Base-by-base conservation (phyloP, 805 yeast species). In the Ogataea trehaloabstinens region DNA sequence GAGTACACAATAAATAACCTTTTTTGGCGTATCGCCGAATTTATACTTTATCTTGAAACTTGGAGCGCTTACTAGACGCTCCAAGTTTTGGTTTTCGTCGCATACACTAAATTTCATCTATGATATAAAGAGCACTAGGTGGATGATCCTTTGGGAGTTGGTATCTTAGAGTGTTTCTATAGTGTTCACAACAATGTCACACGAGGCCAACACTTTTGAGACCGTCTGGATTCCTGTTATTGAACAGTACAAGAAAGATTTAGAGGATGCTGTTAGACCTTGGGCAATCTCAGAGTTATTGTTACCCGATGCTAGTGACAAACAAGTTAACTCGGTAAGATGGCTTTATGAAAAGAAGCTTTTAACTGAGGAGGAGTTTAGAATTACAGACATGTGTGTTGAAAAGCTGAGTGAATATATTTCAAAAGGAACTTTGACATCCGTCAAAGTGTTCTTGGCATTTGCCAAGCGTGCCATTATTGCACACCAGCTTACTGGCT, bases 391-490 rank as follows among this genome's bases (percentile, higher is more conserved):
- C 8, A 40, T 66, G 7, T 40, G 54, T 17, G 68, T 66, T 4
- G 31, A 6, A 13, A 36, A 36, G 6, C 29, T 42, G 18, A 34
- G 34, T 12, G 28, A 38, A 8, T 34, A 37, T 19, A 33, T 48
- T 27, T 38, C 42, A 11, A 13, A 44, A 3, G 67, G 66, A 16
- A 59, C 60, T 38, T 64, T 66, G 58, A 57, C 67, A 3, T 52
- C 80, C 1, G 56, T 58, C 1, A 68, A 73, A 33, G 80, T 77
- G 3, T 59, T 73, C 2, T 57, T 55, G 8, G 82, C 83, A 1
- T 78, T 71, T 55, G 69, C 76, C 44, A 76, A 77, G 52, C 57
- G 84, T 32, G 75, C 82, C 4, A 66, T 77, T 1, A 59, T 76
- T 19, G 79, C 80, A 0, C 82, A 77, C 41, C 82, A 78, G 49